Percentiles rank a stretch among this genome's conserved stretches.
Evolutionary conservation across 2,329 filamentous ascomycete species (phyloP).

Genomic region (Teratosphaeria gauchensis): DNA sequence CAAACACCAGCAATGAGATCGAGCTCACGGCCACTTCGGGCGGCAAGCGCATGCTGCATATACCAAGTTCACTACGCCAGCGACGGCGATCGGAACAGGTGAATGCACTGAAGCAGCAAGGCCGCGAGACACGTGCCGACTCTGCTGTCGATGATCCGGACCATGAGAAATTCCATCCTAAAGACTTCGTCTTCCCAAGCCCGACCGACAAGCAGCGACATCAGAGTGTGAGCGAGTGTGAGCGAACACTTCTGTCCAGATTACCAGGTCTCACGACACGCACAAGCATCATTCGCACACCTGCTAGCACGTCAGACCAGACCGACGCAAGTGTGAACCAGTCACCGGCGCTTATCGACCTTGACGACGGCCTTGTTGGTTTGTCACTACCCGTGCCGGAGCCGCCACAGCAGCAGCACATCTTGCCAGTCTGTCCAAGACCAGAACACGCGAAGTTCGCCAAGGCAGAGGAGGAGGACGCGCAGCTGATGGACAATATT

Average conservation of each 20-base stretch:
- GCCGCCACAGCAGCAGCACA: neutral
- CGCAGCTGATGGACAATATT: neutral
- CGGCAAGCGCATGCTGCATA: neutral
- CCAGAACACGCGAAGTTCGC: neutral
- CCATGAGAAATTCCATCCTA: neutral
- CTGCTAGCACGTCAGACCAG: neutral
- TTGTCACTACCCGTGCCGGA: neutral
- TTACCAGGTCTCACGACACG: neutral
- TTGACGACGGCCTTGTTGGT: neutral
- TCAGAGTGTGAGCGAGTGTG: neutral
- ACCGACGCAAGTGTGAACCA: neutral
- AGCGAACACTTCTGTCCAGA: neutral
- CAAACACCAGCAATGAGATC: neutral
- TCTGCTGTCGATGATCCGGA: neutral
- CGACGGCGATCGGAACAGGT: neutral
- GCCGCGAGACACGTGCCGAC: slow-evolving; percentile 9
- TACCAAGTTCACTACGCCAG: neutral
- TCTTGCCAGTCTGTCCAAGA: neutral
- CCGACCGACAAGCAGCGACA: neutral
- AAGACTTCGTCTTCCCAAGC: neutral
- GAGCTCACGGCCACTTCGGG: neutral
- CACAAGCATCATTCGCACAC: neutral
- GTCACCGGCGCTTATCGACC: neutral
- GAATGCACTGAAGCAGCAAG: neutral
- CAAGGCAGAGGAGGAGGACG: neutral